Base-by-base conservation (phyloP, 129 eudicot species). In the Tanacetum coccineum region DNA sequence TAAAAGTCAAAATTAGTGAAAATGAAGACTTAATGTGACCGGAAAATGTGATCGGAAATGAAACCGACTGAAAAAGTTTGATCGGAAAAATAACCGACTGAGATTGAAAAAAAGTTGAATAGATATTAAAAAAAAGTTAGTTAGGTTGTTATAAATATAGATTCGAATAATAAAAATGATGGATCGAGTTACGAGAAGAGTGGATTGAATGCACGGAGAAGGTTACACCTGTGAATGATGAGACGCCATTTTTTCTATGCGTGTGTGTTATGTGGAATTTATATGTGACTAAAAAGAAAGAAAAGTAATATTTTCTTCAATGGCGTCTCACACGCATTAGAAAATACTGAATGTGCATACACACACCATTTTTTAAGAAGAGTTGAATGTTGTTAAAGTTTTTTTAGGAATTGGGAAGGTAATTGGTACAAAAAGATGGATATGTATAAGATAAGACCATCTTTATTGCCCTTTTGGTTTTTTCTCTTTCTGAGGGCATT, bases 181-280 rank as follows among this genome's bases (percentile, higher is more conserved):
- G 62, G 59, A 50, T 49, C 76, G 21, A 49, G n/a, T 49, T 15
- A 49, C 68, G 61, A 71, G 71, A 25, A 56, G 13, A 6, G 2
- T 14, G 74, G 71, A 40, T 47, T 18, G 42, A 13, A 13, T 30
- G 18, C 8, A 26, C 13, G 72, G 72, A 65, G 72, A 48, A 46
- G 20, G 63, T 73, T 64, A 73, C 78, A 73, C 72, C 78, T 73
- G 49, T 54, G 71, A 61, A 60, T 32, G 42, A 13, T 68, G 68
- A 42, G 13, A 58, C 46, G 65, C 77, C 53, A 64, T 71, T 65
- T 56, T 66, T 65, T 65, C 66, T 71, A 46, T 56, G 44, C 66
- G 78, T 65, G 42, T 36, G 42, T 36, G 9, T 6, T 6, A 30
- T 20, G 17, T 20, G 3, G 42, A 67, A 50, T 49, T 26, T 22